Base-by-base conservation (phyloP, 1,139 yeast species). In the Casaregolazyma suthepensis region DNA sequence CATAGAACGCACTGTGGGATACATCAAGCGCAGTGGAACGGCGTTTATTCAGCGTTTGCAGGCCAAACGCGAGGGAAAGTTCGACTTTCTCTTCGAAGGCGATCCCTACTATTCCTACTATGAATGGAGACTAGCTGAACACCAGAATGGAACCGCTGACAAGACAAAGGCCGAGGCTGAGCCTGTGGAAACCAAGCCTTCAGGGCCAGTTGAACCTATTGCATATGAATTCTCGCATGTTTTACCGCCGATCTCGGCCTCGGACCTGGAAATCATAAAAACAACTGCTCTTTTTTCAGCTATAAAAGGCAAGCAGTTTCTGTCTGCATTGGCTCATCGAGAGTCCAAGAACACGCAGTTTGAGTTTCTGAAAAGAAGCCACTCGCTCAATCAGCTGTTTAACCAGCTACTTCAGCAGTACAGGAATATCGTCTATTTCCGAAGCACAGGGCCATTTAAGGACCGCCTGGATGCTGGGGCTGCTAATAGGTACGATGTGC, bases 1-100 rank as follows among this genome's bases (percentile, higher is more conserved):
- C 7, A 83, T 90, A 15, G 84, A 80, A 53, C 87, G 85, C 64
- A 87, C 96, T 0, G 87, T 85, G 1, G 80, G 74, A 2, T 88
- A 85, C 63, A 88, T 90, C 10, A 63, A 72, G 35, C 76, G 87
- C 59, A 86, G 87, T 64, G 96, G 96, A 0, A 54, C 66, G 63
- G 38, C 69, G 26, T 52, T 89, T 68, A 94, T 85, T 61, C 74
- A 75, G 5, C 73, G 88, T 54, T 76, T 89, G 52, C 71, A 70
- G 31, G 71, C 72, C 46, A 71, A 71, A 40, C 82, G 80, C 56
- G 67, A 71, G 37, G 69, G 70, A 22, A 83, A 84, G 66, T 89
- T 89, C 65, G 71, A 78, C 23, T 90, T 90, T 64, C 67, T 89
- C 12, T 68, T 75, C 18, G 74, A 74, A 1, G 72, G 70, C 9